Evolutionary conservation across 306 rosid genomes (phyloP), one percentile per base, ranked within the genome.

Genomic region (Cicer arietinum): DNA sequence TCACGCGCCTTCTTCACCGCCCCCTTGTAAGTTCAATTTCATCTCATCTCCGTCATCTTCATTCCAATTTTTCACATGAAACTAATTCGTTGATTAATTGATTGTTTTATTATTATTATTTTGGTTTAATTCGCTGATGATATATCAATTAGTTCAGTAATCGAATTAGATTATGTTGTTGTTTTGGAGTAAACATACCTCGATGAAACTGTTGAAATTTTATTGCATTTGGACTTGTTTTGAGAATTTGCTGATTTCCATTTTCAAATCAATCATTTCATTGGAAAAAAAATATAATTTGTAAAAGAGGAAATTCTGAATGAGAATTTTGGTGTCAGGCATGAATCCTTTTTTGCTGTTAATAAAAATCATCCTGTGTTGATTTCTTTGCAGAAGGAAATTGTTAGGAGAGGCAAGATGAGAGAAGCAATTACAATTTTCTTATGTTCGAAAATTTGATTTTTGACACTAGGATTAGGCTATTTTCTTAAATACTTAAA

Each of bases 1-100:
- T 4, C 37, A 56, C 76, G 75, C 78, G 43, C 61, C 77, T 68
- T 10, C 76, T 62, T 77, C 53, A 39, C 10, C 69, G 6, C 64
- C 0, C 42, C 5, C n/a, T 69, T 3, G 84, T 76, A 81, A 47
- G 74, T 76, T 43, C 25, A 25, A 17, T 67, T 25, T 7, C 65
- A 39, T 18, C 3, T 41, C 30, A 0, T 73, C 20, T 46, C 0
- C 22, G 2, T 66, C 22, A 56, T 18, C 30, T 56, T 48, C 20
- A 37, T 44, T 60, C 54, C 51, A 2, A 37, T 54, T 42, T 25
- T 42, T 78, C 54, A 1, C 18, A 30, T 16, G 20, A 18, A 41
- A 64, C 11, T 50, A 4, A 10, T 61, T 71, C 37, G 5, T 46
- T 22, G 14, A 30, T 78, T 51, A 2, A 18, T 37, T 48, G 6